Base-by-base conservation (phyloP, 129 eudicot genomes). In the Logfia minima region DNA sequence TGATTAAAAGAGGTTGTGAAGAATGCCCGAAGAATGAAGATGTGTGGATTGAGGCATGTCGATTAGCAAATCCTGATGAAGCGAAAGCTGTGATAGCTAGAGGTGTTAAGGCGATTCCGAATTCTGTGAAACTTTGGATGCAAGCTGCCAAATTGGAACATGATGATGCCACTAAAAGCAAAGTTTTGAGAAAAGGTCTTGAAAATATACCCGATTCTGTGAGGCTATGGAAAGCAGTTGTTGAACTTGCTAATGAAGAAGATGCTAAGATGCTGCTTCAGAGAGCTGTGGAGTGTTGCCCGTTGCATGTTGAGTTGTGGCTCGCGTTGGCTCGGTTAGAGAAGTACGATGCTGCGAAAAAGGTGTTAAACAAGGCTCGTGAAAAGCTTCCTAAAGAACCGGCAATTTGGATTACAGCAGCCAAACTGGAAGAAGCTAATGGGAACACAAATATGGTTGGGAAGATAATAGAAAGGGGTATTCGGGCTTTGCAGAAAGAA, bases 171-270 rank as follows among this genome's bases (percentile, higher is more conserved):
- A 87, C 82, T 68, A 91, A 87, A 86, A 94, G 96, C 77, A 68
- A 97, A 79, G 98, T 94, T 0, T 77, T 91, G 60, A 83, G 97
- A 72, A 94, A 91, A 70, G 97, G 97, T 55, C 98, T 94, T 10
- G 97, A 94, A 81, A 83, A 91, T 69, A 91, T 88, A 53, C 97
- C 96, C 0, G 98, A 91, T 76, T 94, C 98, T 0, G 98, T 94
- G 48, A 87, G 97, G 87, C 87, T 94, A 0, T 91, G 98, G 97
- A 94, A 91, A 80, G 97, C 98, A 4, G 97, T 94, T 76, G 98
- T 90, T 65, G 96, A 94, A 64, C 89, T 94, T 53, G 96, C 97
- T 8, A 89, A 87, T 37, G 96, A 94, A 83, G 98, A 91, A 21
- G 92, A 91, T 35, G 98, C 97, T 0, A 86, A 85, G 80, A 83